phyloP scores from a whole-genome alignment of 1,284 basidiomycete species.

The Rhodotorula sp. region DNA sequence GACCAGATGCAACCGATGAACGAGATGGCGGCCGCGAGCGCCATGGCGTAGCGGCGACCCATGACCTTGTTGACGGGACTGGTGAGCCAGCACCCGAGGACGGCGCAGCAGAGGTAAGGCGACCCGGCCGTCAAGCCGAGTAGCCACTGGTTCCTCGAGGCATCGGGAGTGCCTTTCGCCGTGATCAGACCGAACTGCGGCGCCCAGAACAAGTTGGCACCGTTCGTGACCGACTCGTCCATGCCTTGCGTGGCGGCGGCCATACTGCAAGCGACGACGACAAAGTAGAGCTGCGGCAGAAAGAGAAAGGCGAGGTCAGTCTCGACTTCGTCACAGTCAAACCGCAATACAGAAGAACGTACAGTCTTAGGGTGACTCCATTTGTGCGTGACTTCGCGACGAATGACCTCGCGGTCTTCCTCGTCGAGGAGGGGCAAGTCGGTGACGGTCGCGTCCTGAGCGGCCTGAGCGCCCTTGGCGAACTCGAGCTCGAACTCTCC shows the following conservation, averaged over 20 bases:
- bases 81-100: slow-evolving; percentile 49
- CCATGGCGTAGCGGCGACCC: slow-evolving; percentile 67
- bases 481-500: slow-evolving; percentile 29
- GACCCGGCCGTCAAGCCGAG: slow-evolving; percentile 19
- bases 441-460: slow-evolving; percentile 37
- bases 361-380: slow-evolving; percentile 53
- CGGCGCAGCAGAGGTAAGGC: slow-evolving; percentile 47
- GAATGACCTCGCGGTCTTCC: slow-evolving; percentile 45
- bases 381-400: slow-evolving; percentile 42
- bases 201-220: slow-evolving; percentile 41
- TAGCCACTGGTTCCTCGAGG: slow-evolving; percentile 25
- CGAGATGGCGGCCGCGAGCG: slow-evolving; percentile 61
- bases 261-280: slow-evolving; percentile 47
- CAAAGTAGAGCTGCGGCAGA: not conserved
- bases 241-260: slow-evolving; percentile 47
- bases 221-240: slow-evolving; percentile 48
- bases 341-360: not conserved
- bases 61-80: slow-evolving; percentile 50
- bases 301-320: too few relatives aligned
- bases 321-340: too few relatives aligned
- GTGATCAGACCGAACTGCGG: slow-evolving; percentile 36
- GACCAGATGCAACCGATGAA: slow-evolving; percentile 45
- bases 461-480: slow-evolving; percentile 32
- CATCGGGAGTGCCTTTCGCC: not conserved
- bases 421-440: slow-evolving; percentile 43